Base-by-base conservation (phyloP, 371 early-diverging fungal species). In the Actinomortierella ambigua region DNA sequence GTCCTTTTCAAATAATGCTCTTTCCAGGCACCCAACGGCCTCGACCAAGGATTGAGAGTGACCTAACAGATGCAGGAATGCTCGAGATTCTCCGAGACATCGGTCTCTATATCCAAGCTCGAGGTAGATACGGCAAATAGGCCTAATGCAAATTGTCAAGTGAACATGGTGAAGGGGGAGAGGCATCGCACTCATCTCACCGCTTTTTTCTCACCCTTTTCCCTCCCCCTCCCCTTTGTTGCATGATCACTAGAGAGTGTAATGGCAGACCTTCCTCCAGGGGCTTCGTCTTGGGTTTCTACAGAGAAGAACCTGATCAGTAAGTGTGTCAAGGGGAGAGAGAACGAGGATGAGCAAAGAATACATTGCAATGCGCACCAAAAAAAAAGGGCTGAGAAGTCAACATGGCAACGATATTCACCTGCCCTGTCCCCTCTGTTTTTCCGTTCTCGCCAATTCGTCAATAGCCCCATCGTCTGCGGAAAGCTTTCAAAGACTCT, bases 11-110 rank as follows among this genome's bases (percentile, higher is more conserved):
- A 24, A 34, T 34, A 34, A 34, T 11, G 11, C 34, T 42, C 11
- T 39, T 26, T 14, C 55, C 34, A 53, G 48, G 2, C 57, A 61
- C 34, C n/a, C 58, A 23, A 61, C 62, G 49, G 23, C 34, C 24
- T 23, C 46, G 63, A 54, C 13, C 50, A n/a, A 51, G 28, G 28
- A 68, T 75, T 52, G 75, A 69, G 4, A 64, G 43, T 29, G 69
- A 75, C 13, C 68, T 67, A 22, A 65, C 69, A 7, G 75, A 75
- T 49, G 34, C 60, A 3, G 75, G 68, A 39, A 75, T 80, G 57
- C 59, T 79, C 40, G 82, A 80, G 55, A 80, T 82, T 27, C 60
- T 82, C 13, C 64, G 80, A 15, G 82, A 82, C 42, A 82, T 82
- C 61, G 78, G 76, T 47, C 64, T 67, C 7, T 82, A 79, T 27